Evolutionary conservation across 2,329 filamentous ascomycete species (phyloP).

Genomic region (Fusarium xyrophilum): DNA sequence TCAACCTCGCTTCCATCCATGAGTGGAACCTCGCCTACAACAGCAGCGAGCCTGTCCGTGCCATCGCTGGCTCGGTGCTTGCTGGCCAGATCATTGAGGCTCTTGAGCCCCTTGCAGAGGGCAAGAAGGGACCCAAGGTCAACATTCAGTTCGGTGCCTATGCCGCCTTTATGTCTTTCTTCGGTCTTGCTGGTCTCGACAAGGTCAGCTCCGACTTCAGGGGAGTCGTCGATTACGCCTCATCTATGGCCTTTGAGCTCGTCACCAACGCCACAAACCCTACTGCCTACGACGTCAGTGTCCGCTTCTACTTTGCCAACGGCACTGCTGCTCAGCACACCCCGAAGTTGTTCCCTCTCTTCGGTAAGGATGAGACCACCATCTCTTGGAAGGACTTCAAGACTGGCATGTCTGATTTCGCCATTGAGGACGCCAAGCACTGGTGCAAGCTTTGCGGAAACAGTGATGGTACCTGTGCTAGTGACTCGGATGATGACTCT

Average conservation of each 20-base stretch:
- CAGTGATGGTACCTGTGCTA: conserved; percentile 69
- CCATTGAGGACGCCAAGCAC: conserved; percentile 66
- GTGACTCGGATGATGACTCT: conserved; percentile 30
- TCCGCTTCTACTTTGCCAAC: conserved; percentile 69
- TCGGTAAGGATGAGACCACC: conserved; percentile 61
- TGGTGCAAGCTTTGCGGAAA: conserved; percentile 84
- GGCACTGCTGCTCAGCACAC: conserved; percentile 63
- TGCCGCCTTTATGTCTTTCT: conserved; percentile 68
- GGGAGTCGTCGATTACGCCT: conserved; percentile 84
- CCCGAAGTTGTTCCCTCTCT: conserved; percentile 61
- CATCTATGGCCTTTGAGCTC: conserved; percentile 80
- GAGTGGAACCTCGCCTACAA: conserved; percentile 88
- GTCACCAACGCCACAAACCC: conserved; percentile 62
- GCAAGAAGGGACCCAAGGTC: conserved; percentile 49
- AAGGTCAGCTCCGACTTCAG: conserved; percentile 67
- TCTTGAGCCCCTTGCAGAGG: conserved; percentile 59
- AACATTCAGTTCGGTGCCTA: conserved; percentile 68
- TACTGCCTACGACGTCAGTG: conserved; percentile 55
- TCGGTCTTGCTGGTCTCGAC: conserved; percentile 63
- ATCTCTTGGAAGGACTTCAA: conserved; percentile 76
- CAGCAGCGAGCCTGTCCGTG: conserved; percentile 68
- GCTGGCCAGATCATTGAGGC: conserved; percentile 62
- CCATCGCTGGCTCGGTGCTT: conserved; percentile 64
- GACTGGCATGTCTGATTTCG: conserved; percentile 67
- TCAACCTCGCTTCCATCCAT: conserved; percentile 77